Conservation (phyloP, 148 eudicot genomes). For the Spergularia bocconei region DNA sequence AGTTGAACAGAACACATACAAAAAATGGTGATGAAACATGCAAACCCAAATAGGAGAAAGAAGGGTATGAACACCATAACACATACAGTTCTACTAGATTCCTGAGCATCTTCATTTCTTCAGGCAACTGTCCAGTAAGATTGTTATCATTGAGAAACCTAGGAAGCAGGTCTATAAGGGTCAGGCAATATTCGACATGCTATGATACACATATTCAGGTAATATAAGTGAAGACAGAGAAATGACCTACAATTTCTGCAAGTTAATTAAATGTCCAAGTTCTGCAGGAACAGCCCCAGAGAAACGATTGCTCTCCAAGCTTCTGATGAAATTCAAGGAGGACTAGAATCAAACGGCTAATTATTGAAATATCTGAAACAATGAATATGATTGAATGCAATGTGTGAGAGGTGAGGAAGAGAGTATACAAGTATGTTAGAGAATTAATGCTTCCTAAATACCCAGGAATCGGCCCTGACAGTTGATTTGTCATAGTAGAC, state of each 20-base stretch:
- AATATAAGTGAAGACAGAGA: not conserved
- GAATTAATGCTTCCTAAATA: constrained; percentile 44
- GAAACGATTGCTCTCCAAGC: constrained; percentile 42
- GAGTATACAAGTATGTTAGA: constrained; percentile 36
- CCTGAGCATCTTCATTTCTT: constrained; percentile 36
- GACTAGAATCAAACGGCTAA: not conserved
- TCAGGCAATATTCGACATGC: not conserved
- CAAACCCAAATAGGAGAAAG: not conserved
- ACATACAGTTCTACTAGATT: constrained; percentile 50
- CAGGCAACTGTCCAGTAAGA: constrained; percentile 50
- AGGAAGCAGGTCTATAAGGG: not conserved
- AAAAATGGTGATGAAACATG: not conserved
- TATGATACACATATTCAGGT: not conserved
- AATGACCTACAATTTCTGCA: constrained; percentile 32
- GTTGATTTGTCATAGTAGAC: constrained; percentile 36
- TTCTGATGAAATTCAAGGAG: constrained; percentile 22
- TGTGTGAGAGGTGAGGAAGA: not conserved
- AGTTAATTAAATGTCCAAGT: constrained; percentile 45
- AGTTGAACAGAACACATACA: not conserved
- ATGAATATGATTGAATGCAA: not conserved
- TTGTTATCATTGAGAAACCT: constrained; percentile 46
- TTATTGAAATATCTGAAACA: not conserved
- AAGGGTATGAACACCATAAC: not conserved
- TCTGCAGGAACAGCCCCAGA: constrained; percentile 46
- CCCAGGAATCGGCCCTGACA: constrained; percentile 52